Conservation (phyloP, 139 green algal species). For the Auxenochlorella pyrenoidosa region DNA sequence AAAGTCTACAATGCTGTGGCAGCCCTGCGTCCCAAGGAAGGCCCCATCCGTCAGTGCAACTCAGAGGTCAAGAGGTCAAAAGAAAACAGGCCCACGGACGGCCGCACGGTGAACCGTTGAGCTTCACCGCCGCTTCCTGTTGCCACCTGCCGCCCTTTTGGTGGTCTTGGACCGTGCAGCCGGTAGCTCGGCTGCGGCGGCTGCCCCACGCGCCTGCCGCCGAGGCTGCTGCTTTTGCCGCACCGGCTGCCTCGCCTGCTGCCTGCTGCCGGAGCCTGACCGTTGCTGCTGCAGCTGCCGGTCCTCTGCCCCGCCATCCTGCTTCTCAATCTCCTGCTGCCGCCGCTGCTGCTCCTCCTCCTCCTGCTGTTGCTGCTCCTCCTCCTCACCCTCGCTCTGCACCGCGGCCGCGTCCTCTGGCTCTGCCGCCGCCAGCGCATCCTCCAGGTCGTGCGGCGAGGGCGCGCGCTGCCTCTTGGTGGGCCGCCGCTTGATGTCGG, state of each 20-base stretch:
- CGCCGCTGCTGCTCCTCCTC: neutral
- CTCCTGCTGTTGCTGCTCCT: neutral
- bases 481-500: constrained; percentile 23
- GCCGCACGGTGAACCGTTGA: neutral
- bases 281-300: neutral
- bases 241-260: neutral
- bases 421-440: constrained; percentile 12
- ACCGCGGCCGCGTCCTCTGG: neutral
- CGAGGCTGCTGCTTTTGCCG: neutral
- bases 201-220: neutral
- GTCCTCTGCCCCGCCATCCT: neutral
- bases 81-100: too few species aligned
- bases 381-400: neutral
- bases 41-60: neutral
- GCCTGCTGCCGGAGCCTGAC: too few species aligned
- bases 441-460: constrained; percentile 16
- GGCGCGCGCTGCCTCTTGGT: constrained; percentile 28
- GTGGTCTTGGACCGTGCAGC: neutral
- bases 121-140: constrained; percentile 18
- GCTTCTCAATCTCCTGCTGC: neutral
- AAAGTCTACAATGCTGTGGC: neutral
- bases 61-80: neutral
- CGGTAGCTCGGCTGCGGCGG: constrained; percentile 8
- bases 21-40: neutral
- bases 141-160: neutral